Evolutionary conservation across 2,329 filamentous ascomycete genomes (phyloP).

Genomic region (Meredithiella fracta): DNA sequence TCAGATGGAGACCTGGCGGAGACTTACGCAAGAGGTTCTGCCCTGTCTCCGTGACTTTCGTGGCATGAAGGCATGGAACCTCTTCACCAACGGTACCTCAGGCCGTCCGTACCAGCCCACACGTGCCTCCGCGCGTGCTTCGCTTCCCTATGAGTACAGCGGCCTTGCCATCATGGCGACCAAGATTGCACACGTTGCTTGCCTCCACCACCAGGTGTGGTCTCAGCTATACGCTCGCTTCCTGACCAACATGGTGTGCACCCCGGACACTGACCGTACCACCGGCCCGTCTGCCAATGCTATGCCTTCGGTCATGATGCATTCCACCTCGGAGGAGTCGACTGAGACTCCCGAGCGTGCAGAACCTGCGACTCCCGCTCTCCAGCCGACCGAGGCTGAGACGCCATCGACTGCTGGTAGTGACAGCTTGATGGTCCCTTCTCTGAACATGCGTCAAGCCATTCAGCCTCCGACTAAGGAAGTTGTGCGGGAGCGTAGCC

Average conservation of each 20-base stretch:
- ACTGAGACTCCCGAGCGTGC: too few relatives aligned
- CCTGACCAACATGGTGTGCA: background rate
- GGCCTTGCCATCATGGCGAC: constrained; percentile 53
- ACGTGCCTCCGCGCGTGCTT: constrained; percentile 21
- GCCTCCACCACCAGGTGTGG: constrained; percentile 88
- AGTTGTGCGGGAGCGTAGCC: too few relatives aligned
- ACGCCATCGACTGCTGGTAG: too few relatives aligned
- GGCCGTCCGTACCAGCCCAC: constrained; percentile 16
- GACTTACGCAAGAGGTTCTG: constrained; percentile 23
- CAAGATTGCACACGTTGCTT: constrained; percentile 64
- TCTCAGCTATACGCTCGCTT: constrained; percentile 26
- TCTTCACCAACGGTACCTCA: constrained; percentile 38
- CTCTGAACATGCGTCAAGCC: too few relatives aligned
- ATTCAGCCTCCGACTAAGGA: too few relatives aligned
- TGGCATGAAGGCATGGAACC: constrained; percentile 16
- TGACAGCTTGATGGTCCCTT: too few relatives aligned
- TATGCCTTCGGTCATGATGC: background rate
- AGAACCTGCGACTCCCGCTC: too few relatives aligned
- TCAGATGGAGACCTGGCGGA: constrained; percentile 25
- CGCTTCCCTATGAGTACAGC: constrained; percentile 30
- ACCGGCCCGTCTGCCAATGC: background rate
- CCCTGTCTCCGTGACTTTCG: constrained; percentile 13
- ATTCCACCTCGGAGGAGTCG: too few relatives aligned
- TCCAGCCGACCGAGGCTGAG: too few relatives aligned
- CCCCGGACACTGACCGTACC: background rate